phyloP scores from a whole-genome alignment of 495 filamentous ascomycete species.

The Neurospora sp. region DNA sequence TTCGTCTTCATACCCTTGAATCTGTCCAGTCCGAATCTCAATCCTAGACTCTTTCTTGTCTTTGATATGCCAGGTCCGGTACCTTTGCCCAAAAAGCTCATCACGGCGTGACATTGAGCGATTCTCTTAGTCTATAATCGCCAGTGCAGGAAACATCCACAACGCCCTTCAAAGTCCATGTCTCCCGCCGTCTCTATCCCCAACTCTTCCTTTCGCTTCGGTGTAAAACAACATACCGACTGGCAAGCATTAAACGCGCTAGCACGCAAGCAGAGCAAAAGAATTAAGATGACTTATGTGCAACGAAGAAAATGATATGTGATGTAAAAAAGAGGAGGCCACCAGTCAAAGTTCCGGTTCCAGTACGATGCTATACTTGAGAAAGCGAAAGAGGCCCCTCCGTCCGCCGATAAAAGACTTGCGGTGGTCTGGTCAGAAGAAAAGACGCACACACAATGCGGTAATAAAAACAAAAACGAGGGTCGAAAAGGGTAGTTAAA shows the following conservation, averaged over 20 bases:
- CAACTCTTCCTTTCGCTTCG: background rate
- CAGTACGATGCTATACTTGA: background rate
- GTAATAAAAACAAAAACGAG: background rate
- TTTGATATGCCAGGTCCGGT: background rate
- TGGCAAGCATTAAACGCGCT: background rate
- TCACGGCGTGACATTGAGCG: background rate
- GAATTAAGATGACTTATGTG: background rate
- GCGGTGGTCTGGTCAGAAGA: background rate
- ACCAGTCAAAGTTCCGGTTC: background rate
- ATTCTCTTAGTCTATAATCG: background rate
- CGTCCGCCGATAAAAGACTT: background rate
- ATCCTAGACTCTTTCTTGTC: background rate
- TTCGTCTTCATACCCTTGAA: background rate
- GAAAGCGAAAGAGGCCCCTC: background rate
- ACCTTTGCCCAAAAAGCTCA: background rate
- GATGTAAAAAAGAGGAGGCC: background rate
- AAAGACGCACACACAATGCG: background rate
- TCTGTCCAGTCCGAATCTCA: background rate
- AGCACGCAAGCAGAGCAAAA: background rate
- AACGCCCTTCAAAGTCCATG: background rate
- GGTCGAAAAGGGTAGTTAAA: conserved; percentile 1
- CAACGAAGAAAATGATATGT: background rate
- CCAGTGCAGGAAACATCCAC: background rate
- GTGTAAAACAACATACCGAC: background rate
- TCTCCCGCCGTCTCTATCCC: background rate